These are phyloP conservation scores for Syzygium grande DNA, from an alignment of 345 rosid species.

Conservation along the genomic window DNA sequence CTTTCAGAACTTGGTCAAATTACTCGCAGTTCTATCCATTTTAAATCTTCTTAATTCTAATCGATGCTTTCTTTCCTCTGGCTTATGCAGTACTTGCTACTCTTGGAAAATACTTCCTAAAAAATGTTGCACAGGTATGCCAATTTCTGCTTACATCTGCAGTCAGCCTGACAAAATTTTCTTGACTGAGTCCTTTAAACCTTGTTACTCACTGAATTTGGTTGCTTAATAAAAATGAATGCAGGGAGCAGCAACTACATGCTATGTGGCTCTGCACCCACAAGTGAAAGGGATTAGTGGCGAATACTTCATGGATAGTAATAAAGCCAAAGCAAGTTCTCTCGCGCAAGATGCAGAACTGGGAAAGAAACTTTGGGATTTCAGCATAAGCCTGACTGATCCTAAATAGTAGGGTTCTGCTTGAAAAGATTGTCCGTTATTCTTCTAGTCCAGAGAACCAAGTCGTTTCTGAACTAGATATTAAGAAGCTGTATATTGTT, in stretches of 20 bases:
- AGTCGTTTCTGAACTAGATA: not conserved
- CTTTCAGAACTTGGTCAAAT: not conserved
- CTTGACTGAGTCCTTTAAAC: not conserved
- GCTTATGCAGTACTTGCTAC: constrained; percentile 32
- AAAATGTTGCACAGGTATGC: constrained; percentile 60
- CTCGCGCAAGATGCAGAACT: constrained; percentile 37
- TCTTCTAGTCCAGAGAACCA: not conserved
- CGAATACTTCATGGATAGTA: constrained; percentile 49
- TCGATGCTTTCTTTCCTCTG: not conserved
- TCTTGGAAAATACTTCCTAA: constrained; percentile 37
- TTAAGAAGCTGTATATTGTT: not conserved
- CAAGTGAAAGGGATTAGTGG: constrained; percentile 61
- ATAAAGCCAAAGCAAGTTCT: constrained; percentile 27
- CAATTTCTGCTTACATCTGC: not conserved
- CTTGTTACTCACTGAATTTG: not conserved
- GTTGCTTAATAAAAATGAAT: not conserved
- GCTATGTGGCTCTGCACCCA: constrained; percentile 70
- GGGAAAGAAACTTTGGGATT: constrained; percentile 62
- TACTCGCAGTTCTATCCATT: not conserved
- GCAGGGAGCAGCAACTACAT: constrained; percentile 84
- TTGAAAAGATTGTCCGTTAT: not conserved
- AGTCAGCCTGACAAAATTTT: not conserved
- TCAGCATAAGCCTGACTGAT: constrained; percentile 39
- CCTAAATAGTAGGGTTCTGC: not conserved
- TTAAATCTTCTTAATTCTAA: not conserved